phyloP scores from a whole-genome alignment of 2,329 filamentous ascomycete genomes.

The Fusarium pseudonygamai region DNA sequence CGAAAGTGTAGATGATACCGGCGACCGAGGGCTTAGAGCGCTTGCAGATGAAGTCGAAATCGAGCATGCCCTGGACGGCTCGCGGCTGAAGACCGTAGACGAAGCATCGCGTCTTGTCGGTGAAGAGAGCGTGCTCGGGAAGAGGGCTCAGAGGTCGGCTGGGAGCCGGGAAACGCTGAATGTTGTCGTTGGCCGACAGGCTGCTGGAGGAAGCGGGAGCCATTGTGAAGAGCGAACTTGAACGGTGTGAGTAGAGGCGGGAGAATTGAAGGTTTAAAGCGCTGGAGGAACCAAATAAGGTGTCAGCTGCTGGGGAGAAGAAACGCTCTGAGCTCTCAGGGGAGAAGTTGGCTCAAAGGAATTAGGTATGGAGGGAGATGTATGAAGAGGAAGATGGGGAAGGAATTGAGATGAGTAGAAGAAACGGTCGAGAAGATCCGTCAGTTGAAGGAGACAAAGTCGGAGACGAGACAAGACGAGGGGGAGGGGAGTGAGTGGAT shows the following conservation, averaged over 20 bases:
- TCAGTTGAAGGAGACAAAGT: constrained; percentile 40
- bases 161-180: constrained; percentile 92
- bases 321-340: constrained; percentile 42
- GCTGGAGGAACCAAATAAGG: constrained; percentile 37
- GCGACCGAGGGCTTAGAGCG: constrained; percentile 94
- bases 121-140: constrained; percentile 91
- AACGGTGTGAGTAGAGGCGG: constrained; percentile 29
- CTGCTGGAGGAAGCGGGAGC: constrained; percentile 63
- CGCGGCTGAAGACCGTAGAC: constrained; percentile 99
- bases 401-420: constrained; percentile 33
- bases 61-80: constrained; percentile 91
- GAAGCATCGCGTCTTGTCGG: constrained; percentile 99
- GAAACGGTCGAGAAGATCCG: constrained; percentile 39
- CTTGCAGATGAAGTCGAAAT: constrained; percentile 99
- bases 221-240: constrained; percentile 55
- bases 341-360: constrained; percentile 40
- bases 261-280: constrained; percentile 21
- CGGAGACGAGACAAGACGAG: constrained; percentile 16
- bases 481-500: constrained; percentile 23
- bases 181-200: constrained; percentile 95
- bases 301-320: constrained; percentile 36
- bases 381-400: constrained; percentile 32
- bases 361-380: constrained; percentile 41
- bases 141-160: constrained; percentile 92
- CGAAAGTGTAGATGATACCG: constrained; percentile 99